A percentile compares a stretch with the other conserved stretches of the same genome.
Conservation (phyloP, 2,329 filamentous ascomycete genomes). For the Phaeosphaeria sp. region DNA sequence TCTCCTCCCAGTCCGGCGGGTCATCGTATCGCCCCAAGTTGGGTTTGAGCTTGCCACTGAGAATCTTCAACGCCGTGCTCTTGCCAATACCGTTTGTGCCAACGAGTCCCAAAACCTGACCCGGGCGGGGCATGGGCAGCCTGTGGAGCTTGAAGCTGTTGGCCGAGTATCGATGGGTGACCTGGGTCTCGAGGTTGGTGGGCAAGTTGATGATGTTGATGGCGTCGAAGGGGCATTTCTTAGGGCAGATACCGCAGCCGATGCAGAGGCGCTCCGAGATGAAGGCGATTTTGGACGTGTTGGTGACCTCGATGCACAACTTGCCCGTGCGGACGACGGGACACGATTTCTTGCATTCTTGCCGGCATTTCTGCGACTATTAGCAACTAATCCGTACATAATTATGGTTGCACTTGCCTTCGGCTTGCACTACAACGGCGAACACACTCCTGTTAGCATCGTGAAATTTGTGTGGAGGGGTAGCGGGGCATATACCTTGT, state of each 20-base stretch:
- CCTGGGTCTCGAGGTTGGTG: conserved; percentile 97
- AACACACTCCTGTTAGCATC: conserved; percentile 48
- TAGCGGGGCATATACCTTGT: conserved; percentile 74
- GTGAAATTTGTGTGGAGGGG: conserved; percentile 49
- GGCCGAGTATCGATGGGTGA: conserved; percentile 97
- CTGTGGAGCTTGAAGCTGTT: conserved; percentile 99
- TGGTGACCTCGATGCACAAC: conserved; percentile 91
- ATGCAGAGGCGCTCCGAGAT: conserved; percentile 96
- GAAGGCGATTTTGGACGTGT: conserved; percentile 93
- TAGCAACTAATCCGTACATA: conserved; percentile 20
- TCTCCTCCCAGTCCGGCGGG: conserved; percentile 98
- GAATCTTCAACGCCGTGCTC: conserved; percentile 98
- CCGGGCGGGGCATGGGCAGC: conserved; percentile 92
- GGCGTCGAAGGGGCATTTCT: conserved; percentile 98
- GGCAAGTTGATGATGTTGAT: conserved; percentile 99
- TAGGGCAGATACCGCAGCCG: conserved; percentile 98
- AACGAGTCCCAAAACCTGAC: conserved; percentile 93
- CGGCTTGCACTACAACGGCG: conserved; percentile 76
- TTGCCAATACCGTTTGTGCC: conserved; percentile 99
- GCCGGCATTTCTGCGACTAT: conserved; percentile 84
- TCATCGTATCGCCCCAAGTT: conserved; percentile 95
- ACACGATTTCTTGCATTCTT: conserved; percentile 99
- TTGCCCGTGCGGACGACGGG: conserved; percentile 97
- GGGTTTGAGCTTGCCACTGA: conserved; percentile 97
- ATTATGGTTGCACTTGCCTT: conserved; percentile 65